A percentile compares a stretch with the other conserved stretches of the same genome.
These are phyloP conservation scores for Claviceps africana DNA, from an alignment of 2,329 filamentous ascomycete species.

Conservation along the genomic window DNA sequence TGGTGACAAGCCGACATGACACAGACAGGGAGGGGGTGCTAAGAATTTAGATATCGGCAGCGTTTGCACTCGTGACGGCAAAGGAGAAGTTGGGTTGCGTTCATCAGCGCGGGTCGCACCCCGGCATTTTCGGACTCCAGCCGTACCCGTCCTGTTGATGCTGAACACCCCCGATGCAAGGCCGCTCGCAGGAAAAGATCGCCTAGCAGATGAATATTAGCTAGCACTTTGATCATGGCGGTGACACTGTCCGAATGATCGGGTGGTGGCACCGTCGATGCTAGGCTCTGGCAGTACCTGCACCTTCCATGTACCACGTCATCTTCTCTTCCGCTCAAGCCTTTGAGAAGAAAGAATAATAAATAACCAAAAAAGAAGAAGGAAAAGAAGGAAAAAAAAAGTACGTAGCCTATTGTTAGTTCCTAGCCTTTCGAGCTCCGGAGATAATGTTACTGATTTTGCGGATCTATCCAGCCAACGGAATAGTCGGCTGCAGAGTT, in stretches of 20 bases:
- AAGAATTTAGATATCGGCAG: background rate
- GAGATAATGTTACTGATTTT: background rate
- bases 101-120: background rate
- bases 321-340: background rate
- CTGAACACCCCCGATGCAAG: slow-evolving; percentile 1
- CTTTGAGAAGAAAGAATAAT: background rate
- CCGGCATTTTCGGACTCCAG: slow-evolving; percentile 1
- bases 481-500: background rate
- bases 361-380: no score
- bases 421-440: background rate
- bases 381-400: no score
- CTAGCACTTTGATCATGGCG: background rate
- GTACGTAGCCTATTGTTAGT: background rate
- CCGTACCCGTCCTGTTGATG: slow-evolving; percentile 1
- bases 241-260: slow-evolving; percentile 2
- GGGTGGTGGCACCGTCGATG: slow-evolving; percentile 3
- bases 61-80: background rate
- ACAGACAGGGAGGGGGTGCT: background rate
- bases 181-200: slow-evolving; percentile 4
- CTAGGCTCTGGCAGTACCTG: background rate
- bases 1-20: background rate
- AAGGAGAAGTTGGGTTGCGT: background rate
- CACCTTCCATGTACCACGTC: background rate
- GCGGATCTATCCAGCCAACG: background rate
- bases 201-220: slow-evolving; percentile 1